Conservation (phyloP, 305 asterid species). For the Plantago coronopus region DNA sequence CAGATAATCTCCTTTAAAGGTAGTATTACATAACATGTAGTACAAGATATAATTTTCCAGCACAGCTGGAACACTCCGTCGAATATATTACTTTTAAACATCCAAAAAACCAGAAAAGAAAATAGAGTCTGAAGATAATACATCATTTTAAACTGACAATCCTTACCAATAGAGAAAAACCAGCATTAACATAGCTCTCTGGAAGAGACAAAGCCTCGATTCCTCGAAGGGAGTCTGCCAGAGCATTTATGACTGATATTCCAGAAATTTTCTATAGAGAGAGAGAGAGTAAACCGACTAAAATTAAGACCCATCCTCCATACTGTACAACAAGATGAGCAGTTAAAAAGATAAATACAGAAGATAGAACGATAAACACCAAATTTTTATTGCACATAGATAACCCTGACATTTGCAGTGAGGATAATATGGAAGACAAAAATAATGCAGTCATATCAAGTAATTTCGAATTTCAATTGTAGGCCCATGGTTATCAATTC, state of each 20-base stretch:
- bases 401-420: not conserved
- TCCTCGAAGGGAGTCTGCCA: constrained; percentile 52
- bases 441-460: not conserved
- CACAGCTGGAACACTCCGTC: too few relatives aligned
- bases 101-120: too few relatives aligned
- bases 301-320: constrained; percentile 4
- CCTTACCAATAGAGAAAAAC: constrained; percentile 70
- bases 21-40: too few relatives aligned
- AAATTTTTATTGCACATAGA: constrained; percentile 6
- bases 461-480: too few relatives aligned
- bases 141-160: constrained; percentile 21
- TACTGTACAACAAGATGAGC: constrained; percentile 9
- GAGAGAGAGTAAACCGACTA: constrained; percentile 19
- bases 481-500: too few relatives aligned
- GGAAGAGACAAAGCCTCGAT: constrained; percentile 76
- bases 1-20: not conserved
- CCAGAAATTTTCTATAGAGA: constrained; percentile 65
- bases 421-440: too few relatives aligned
- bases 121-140: too few relatives aligned
- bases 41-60: too few relatives aligned
- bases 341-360: constrained; percentile 1
- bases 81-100: too few relatives aligned
- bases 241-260: constrained; percentile 45
- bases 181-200: constrained; percentile 68
- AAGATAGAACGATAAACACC: not conserved